Evolutionary conservation across 495 filamentous ascomycete species (phyloP).

Genomic region (Penicillium waksmanii): DNA sequence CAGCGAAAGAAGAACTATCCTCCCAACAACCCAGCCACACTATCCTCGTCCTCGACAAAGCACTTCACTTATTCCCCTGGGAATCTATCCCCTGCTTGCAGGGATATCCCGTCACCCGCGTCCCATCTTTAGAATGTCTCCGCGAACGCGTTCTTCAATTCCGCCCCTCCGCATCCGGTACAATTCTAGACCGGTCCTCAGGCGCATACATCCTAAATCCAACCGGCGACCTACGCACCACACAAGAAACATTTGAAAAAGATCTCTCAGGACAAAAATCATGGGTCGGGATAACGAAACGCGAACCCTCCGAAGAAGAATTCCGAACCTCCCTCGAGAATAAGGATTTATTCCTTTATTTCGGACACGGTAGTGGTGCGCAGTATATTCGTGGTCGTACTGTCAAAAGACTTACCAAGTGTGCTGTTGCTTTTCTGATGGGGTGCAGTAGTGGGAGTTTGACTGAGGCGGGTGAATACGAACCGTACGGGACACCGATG

Average conservation of each 20-base stretch:
- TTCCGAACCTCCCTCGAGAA: conserved; percentile 65
- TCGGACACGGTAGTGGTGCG: conserved; percentile 93
- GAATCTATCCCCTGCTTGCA: conserved; percentile 89
- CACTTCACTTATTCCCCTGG: conserved; percentile 90
- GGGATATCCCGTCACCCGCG: conserved; percentile 75
- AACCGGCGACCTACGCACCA: conserved; percentile 76
- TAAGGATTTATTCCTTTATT: conserved; percentile 80
- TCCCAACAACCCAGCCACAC: conserved; percentile 77
- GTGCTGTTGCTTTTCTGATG: conserved; percentile 86
- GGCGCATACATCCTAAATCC: conserved; percentile 92
- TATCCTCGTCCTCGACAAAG: conserved; percentile 90
- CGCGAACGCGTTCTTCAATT: conserved; percentile 66
- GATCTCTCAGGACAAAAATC: conserved; percentile 56
- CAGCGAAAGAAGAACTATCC: conserved; percentile 45
- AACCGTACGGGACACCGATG: conserved; percentile 85
- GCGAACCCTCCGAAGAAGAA: conserved; percentile 74
- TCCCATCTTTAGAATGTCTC: conserved; percentile 82
- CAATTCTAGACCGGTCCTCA: conserved; percentile 45
- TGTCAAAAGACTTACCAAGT: conserved; percentile 73
- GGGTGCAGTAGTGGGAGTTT: conserved; percentile 83
- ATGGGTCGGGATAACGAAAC: conserved; percentile 70
- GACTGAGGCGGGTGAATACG: conserved; percentile 82
- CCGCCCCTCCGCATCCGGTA: conserved; percentile 34
- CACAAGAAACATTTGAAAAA: conserved; percentile 71
- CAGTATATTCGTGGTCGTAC: conserved; percentile 86